phyloP scores from a whole-genome alignment of 768 basidiomycete species.

The Paxillus rubicundulus region DNA sequence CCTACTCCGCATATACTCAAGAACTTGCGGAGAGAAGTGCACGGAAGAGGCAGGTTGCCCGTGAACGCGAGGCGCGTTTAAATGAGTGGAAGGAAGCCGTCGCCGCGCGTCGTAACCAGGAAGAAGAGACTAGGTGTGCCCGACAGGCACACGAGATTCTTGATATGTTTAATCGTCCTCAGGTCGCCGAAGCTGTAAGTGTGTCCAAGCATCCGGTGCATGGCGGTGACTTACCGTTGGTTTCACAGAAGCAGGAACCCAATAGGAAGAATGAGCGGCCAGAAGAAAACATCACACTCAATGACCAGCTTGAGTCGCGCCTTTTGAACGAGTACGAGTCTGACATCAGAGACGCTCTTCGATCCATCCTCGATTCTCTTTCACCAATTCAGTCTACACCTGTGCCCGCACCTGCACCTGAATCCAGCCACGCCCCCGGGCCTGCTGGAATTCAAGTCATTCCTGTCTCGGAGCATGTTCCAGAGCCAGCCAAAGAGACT shows the following conservation, averaged over 20 bases:
- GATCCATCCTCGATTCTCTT: background rate
- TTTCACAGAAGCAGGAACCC: background rate
- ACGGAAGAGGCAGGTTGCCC: background rate
- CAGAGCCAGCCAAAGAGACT: background rate
- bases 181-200: background rate
- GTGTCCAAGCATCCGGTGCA: background rate
- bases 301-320: background rate
- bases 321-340: conserved; percentile 2
- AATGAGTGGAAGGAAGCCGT: background rate
- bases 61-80: background rate
- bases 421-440: background rate
- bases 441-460: background rate
- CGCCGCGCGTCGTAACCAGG: background rate
- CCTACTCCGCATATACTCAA: background rate
- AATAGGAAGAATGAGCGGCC: background rate
- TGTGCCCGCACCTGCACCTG: background rate
- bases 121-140: background rate
- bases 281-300: background rate
- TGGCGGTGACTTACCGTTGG: background rate
- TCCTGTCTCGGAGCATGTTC: conserved; percentile 1
- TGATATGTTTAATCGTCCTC: background rate
- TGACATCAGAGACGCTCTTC: background rate
- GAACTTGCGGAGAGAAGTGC: background rate
- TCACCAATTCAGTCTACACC: conserved; percentile 1
- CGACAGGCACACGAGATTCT: background rate